These are phyloP conservation scores for Cryptosporidium ryanae DNA, from an alignment of 169 alveolate genomes.

Conservation along the genomic window DNA sequence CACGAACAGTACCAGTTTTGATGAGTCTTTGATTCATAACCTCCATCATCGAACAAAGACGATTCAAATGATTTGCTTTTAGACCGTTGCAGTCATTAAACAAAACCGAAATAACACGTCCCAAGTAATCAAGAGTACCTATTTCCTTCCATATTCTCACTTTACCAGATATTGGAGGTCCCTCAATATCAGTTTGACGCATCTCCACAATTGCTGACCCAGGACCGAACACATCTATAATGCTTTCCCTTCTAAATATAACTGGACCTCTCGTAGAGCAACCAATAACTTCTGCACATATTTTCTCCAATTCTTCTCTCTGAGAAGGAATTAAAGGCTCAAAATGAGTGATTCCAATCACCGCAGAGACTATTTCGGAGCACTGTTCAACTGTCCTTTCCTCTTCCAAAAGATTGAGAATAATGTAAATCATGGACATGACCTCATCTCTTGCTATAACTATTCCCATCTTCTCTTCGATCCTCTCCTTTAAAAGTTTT, in stretches of 20 bases:
- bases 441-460: slow-evolving; percentile 47
- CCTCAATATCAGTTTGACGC: slow-evolving; percentile 33
- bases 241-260: neutral
- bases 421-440: slow-evolving; percentile 39
- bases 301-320: neutral
- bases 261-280: neutral
- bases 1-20: slow-evolving; percentile 16
- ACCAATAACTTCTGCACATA: slow-evolving; percentile 5
- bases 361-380: slow-evolving; percentile 16
- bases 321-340: slow-evolving; percentile 8
- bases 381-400: slow-evolving; percentile 56
- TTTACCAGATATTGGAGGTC: slow-evolving; percentile 19
- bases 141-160: slow-evolving; percentile 53
- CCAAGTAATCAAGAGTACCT: slow-evolving; percentile 50
- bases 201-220: slow-evolving; percentile 32
- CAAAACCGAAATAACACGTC: slow-evolving; percentile 28
- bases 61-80: slow-evolving; percentile 34
- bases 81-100: slow-evolving; percentile 64
- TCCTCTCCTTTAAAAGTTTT: neutral
- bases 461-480: slow-evolving; percentile 18
- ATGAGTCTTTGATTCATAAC: slow-evolving; percentile 46
- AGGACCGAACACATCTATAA: slow-evolving; percentile 46
- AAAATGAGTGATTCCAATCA: slow-evolving; percentile 26
- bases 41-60: slow-evolving; percentile 69
- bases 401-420: slow-evolving; percentile 59